Evolutionary conservation across 2,329 filamentous ascomycete species (phyloP), one percentile per base, ranked within the genome.

Genomic region (Pseudovirgaria hyperparasitica): DNA sequence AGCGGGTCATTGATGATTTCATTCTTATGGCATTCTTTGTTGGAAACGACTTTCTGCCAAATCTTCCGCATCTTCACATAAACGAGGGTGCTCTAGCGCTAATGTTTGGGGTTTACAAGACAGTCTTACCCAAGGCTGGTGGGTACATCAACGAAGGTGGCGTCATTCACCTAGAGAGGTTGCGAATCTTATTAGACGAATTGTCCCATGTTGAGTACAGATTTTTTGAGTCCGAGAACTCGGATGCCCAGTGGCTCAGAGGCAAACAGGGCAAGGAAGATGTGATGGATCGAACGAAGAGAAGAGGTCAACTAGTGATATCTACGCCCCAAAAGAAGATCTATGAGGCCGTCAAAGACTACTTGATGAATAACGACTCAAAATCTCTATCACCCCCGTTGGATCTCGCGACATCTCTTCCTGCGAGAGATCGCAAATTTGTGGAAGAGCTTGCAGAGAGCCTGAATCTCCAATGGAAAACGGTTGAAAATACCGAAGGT

Each of bases 1-100:
- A 98, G 62, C 74, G 80, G 37, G 75, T 98, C 47, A 96, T 98
- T 59, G 90, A 98, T 52, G 90, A 98, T 63, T 98, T 98, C 56
- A 96, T 98, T 50, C 71, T 98, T 34, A 94, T 98, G 85, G 87
- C 86, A 25, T 98, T 98, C 62, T 98, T 98, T 55, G 84, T 98
- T 45, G 90, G 90, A 50, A 98, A 98, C 57, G 90, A 98, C 69
- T 98, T 98, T 61, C 69, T 98, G 54, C 90, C 90, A 3, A 94
- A 98, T 57, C 66, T 98, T 32, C 92, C 92, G 5, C 82, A 92
- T 47, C 60, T 98, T 38, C 90, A 98, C 57, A 98, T 98, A 57
- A 98, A 98, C 55, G 92, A 98, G 57, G 92, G 90, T 38, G 90
- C 92, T 13, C 62, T 98, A 54, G 82, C 87, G 14, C 77, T 90